A percentile compares a stretch with the other conserved stretches of the same genome.
Evolutionary conservation across 805 yeast species (phyloP).

Genomic region (Nakazawaea ishiwadae): DNA sequence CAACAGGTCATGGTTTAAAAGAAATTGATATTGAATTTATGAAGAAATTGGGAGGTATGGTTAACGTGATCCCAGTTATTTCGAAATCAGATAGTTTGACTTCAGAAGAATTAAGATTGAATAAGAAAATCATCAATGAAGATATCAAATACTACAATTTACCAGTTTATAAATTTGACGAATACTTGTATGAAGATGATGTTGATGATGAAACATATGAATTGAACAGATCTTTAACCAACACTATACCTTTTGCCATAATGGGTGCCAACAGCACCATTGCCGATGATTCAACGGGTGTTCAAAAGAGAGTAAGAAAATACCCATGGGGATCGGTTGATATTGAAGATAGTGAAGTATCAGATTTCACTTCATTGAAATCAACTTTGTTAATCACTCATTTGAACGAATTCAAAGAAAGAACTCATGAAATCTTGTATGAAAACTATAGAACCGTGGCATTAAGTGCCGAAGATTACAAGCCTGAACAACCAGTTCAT

Average conservation of each 20-base stretch:
- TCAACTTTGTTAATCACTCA: slow-evolving; percentile 79
- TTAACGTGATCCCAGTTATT: slow-evolving; percentile 80
- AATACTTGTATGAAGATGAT: slow-evolving; percentile 38
- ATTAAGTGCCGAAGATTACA: slow-evolving; percentile 25
- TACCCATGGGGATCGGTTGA: slow-evolving; percentile 69
- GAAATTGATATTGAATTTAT: slow-evolving; percentile 73
- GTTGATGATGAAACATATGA: slow-evolving; percentile 26
- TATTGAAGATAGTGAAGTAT: slow-evolving; percentile 58
- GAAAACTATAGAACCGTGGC: slow-evolving; percentile 90
- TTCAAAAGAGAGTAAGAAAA: slow-evolving; percentile 41
- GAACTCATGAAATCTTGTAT: slow-evolving; percentile 80
- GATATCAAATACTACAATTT: slow-evolving; percentile 68
- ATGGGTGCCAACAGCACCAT: slow-evolving; percentile 47
- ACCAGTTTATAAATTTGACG: slow-evolving; percentile 75
- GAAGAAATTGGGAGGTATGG: slow-evolving; percentile 62
- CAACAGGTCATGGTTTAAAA: slow-evolving; percentile 60
- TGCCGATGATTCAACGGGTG: slow-evolving; percentile 31
- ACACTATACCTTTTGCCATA: slow-evolving; percentile 58
- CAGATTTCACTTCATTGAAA: slow-evolving; percentile 77
- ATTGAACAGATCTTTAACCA: slow-evolving; percentile 34
- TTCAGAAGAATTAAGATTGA: slow-evolving; percentile 58
- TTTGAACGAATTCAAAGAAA: slow-evolving; percentile 82
- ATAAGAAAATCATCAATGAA: slow-evolving; percentile 70
- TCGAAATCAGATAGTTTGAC: slow-evolving; percentile 80
- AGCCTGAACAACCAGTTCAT: slow-evolving; percentile 1